Evolutionary conservation across 169 alveolate species (phyloP).

Genomic region (Perkinsus olseni): DNA sequence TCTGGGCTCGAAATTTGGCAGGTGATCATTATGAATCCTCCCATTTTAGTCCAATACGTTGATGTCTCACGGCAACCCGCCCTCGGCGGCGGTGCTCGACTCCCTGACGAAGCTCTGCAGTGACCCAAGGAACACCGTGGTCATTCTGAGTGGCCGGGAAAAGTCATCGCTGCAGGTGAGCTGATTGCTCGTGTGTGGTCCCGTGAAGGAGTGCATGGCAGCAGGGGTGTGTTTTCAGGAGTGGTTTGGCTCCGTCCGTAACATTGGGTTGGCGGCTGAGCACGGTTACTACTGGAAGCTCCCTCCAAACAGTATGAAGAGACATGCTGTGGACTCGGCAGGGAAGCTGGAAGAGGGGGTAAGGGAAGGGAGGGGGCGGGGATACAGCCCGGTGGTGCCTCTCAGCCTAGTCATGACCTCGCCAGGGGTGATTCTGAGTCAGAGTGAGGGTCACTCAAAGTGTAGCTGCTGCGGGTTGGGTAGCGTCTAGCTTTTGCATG

Average conservation of each 20-base stretch:
- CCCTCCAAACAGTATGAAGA: slow-evolving; percentile 3
- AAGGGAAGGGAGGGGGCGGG: neutral
- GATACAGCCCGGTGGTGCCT: too few species aligned
- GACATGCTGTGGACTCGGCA: neutral
- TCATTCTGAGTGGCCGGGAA: slow-evolving; percentile 27
- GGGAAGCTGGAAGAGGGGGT: neutral
- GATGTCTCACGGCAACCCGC: neutral
- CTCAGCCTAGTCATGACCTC: too few species aligned
- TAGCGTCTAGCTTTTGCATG: neutral
- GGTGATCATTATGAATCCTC: neutral
- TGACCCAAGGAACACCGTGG: slow-evolving; percentile 19
- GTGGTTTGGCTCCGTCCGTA: slow-evolving; percentile 31
- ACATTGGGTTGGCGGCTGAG: slow-evolving; percentile 28
- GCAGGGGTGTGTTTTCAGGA: neutral
- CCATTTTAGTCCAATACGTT: neutral
- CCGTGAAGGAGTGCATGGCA: neutral
- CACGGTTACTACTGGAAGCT: slow-evolving; percentile 28
- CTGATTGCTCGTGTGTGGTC: neutral
- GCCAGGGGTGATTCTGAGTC: too few species aligned
- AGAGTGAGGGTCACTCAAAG: too few species aligned
- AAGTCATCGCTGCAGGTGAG: slow-evolving; percentile 8
- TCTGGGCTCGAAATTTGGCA: too few species aligned
- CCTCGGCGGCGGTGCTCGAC: neutral
- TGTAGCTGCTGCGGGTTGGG: neutral
- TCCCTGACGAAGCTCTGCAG: slow-evolving; percentile 20